Conservation (phyloP, 805 yeast genomes). For the Schizosaccharomyces pombe region DNA sequence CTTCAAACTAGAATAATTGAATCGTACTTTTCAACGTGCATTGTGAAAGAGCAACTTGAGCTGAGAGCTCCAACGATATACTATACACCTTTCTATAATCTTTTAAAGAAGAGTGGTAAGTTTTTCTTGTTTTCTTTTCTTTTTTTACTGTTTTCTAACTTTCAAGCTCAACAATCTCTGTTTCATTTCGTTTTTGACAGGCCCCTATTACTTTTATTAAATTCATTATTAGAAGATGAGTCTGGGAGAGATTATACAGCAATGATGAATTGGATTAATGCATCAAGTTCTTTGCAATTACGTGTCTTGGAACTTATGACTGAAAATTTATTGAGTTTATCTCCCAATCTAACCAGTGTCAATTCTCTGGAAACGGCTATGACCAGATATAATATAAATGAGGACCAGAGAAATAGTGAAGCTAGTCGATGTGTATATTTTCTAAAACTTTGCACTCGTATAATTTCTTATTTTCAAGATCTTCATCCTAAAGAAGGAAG, state of each 20-base stretch:
- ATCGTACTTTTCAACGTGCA: not conserved
- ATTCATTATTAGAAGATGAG: not conserved
- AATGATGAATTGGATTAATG: not conserved
- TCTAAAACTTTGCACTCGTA: not conserved
- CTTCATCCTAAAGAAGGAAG: not conserved
- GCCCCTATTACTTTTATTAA: not conserved
- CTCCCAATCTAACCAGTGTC: not conserved
- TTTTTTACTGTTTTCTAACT: constrained; percentile 1
- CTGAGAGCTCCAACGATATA: not conserved
- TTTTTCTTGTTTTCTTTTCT: not conserved
- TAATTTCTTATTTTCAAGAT: not conserved
- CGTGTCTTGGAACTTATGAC: not conserved
- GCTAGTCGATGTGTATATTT: not conserved
- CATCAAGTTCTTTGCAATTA: not conserved
- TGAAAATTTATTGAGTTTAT: not conserved
- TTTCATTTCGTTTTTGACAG: constrained; percentile 5
- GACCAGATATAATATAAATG: not conserved
- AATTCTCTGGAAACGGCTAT: not conserved
- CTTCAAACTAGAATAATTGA: not conserved
- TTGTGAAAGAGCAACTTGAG: not conserved
- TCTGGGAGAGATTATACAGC: not conserved
- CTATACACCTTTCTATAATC: not conserved
- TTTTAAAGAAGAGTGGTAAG: not conserved
- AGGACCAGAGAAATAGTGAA: not conserved
- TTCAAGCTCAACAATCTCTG: constrained; percentile 15